A percentile compares a stretch with the other conserved stretches of the same genome.
These are phyloP conservation scores for Mycena kentingensis DNA, from an alignment of 768 basidiomycete species.

Conservation along the genomic window DNA sequence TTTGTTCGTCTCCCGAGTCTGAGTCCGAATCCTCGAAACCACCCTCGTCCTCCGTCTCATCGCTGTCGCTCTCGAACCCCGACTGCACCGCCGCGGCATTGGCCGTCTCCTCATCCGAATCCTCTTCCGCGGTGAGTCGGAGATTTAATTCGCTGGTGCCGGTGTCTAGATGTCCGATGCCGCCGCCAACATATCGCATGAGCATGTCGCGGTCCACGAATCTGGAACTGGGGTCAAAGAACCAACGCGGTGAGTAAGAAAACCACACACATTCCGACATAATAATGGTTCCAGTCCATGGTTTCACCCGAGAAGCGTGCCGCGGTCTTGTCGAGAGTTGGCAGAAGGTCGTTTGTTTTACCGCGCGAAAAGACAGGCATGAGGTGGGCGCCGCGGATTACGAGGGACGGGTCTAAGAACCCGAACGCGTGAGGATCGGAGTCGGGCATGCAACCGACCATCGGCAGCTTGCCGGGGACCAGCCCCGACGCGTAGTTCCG, in stretches of 20 bases:
- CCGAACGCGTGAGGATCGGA: constrained; percentile 32
- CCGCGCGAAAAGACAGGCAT: constrained; percentile 35
- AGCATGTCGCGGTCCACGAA: constrained; percentile 45
- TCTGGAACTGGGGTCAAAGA: constrained; percentile 27
- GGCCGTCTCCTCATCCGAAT: constrained; percentile 3
- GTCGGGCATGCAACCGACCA: constrained; percentile 28
- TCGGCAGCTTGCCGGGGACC: constrained; percentile 11
- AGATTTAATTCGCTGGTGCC: neutral
- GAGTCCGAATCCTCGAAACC: neutral
- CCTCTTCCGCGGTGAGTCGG: constrained; percentile 15
- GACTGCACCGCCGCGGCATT: neutral
- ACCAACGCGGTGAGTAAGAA: constrained; percentile 3
- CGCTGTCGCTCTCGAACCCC: neutral
- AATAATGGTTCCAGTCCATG: constrained; percentile 35
- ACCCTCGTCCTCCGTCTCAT: neutral
- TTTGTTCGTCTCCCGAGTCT: neutral
- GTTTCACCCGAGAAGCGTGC: constrained; percentile 5
- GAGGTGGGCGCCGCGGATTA: constrained; percentile 37
- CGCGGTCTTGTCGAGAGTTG: constrained; percentile 1
- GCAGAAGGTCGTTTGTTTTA: constrained; percentile 20
- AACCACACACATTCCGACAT: constrained; percentile 39
- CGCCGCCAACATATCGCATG: constrained; percentile 33
- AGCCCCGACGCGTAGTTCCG: constrained; percentile 12
- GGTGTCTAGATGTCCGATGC: constrained; percentile 30
- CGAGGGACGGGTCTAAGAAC: constrained; percentile 35